phyloP scores from a whole-genome alignment of 179 eudicot genomes.

The Nepenthes alata region DNA sequence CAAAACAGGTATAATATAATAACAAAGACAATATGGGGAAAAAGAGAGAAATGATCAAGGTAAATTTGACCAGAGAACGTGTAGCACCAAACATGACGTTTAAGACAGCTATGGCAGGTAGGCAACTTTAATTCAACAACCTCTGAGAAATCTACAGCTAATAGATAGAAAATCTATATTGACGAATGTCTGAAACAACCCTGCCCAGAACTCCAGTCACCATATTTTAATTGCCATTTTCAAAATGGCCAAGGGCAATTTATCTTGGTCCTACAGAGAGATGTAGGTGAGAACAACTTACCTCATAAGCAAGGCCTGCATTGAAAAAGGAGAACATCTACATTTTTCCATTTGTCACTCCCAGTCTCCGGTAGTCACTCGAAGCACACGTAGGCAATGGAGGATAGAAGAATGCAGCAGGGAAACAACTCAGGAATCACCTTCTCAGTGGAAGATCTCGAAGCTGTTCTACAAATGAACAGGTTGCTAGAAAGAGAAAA shows the following conservation, averaged over 20 bases:
- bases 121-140: conserved; percentile 6
- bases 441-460: conserved; percentile 51
- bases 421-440: conserved; percentile 20
- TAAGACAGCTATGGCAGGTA: conserved; percentile 13
- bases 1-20: too few relatives aligned
- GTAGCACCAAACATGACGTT: conserved; percentile 17
- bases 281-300: conserved; percentile 19
- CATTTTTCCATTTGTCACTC: conserved; percentile 1
- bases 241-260: neutral
- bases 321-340: conserved; percentile 12
- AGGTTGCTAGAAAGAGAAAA: conserved; percentile 47
- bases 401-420: conserved; percentile 5
- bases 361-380: neutral
- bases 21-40: too few relatives aligned
- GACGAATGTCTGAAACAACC: too few relatives aligned
- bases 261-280: neutral
- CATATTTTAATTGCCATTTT: too few relatives aligned
- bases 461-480: conserved; percentile 46
- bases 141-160: neutral
- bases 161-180: neutral
- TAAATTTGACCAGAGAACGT: conserved; percentile 13
- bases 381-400: neutral
- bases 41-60: neutral
- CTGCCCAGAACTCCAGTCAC: too few relatives aligned
- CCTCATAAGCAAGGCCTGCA: conserved; percentile 15